Evolutionary conservation across 1,284 basidiomycete species (phyloP), one percentile per base, ranked within the genome.

Genomic region (Ceratobasidium sp.): DNA sequence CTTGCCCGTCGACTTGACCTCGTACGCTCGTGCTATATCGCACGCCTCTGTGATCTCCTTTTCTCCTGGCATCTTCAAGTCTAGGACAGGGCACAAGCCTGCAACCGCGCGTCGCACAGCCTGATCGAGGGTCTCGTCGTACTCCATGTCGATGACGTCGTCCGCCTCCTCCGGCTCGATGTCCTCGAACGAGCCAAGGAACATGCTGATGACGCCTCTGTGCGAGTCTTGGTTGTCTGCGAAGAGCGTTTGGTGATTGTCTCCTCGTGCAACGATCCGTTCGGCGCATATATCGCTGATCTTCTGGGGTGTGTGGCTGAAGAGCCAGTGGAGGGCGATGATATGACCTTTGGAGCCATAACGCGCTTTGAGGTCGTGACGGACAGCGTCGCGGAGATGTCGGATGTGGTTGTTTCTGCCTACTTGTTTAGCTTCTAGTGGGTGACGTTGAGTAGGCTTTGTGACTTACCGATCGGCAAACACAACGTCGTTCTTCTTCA

Each of bases 351-450:
- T 77, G 15, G 52, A 46, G 2, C 68, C 56, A 61, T 77, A 69
- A 13, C 65, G 50, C 33, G n/a, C 76, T 33, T 77, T 77, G 52
- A 77, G 50, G 46, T 77, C 74, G 28, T 91, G 88, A 12, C 90
- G 89, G 0, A 98, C 88, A 13, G 90, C 89, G 52, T 86, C 81
- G 20, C 96, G 94, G 81, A 97, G 96, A 83, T 93, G 90, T 20
- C 82, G 86, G 0, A 94, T 87, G 82, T 98, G 96, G 82, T 98
- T 98, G 84, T 98, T 97, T 82, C 96, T 96, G 80, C 0, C 15
- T 17, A 73, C 3, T 44, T 17, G 40, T 28, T 44, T 13, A 56
- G 33, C 33, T 4, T 4, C 33, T 12, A 28, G 20, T 20, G 46
- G 2, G 26, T 26, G 7, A 59, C 9, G 26, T 10, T 13, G 2